phyloP scores from a whole-genome alignment of 2,329 filamentous ascomycete species.

The Colletotrichum gloeosporioides region DNA sequence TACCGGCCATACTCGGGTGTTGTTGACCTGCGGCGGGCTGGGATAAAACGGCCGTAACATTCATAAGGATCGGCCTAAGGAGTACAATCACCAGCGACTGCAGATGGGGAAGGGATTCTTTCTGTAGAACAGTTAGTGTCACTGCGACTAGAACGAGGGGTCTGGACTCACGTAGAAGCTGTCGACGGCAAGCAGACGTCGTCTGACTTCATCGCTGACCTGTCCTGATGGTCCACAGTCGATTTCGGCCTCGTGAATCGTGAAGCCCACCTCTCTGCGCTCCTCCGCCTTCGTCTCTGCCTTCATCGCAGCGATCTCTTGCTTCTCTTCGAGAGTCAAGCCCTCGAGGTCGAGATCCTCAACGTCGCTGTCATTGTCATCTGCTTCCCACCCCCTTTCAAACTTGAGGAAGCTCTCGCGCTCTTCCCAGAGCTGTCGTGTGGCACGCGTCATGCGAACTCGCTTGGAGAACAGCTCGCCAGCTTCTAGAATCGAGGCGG shows the following conservation, averaged over 20 bases:
- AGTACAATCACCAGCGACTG: slow-evolving; percentile 94
- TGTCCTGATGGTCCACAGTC: slow-evolving; percentile 57
- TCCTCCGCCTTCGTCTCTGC: slow-evolving; percentile 39
- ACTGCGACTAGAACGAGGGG: slow-evolving; percentile 21
- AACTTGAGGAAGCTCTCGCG: slow-evolving; percentile 90
- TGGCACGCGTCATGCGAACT: slow-evolving; percentile 89
- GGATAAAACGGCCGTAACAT: slow-evolving; percentile 83
- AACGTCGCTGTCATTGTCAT: slow-evolving; percentile 50
- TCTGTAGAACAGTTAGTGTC: slow-evolving; percentile 47
- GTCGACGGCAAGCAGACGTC: slow-evolving; percentile 77
- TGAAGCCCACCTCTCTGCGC: slow-evolving; percentile 26
- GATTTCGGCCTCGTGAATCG: slow-evolving; percentile 36
- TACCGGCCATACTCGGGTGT: slow-evolving; percentile 46
- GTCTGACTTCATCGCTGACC: slow-evolving; percentile 61
- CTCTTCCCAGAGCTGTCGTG: slow-evolving; percentile 94
- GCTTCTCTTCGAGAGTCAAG: slow-evolving; percentile 44
- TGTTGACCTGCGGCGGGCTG: slow-evolving; percentile 56
- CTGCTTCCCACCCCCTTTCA: slow-evolving; percentile 83
- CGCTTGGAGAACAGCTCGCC: slow-evolving; percentile 89
- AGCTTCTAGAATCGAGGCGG: slow-evolving; percentile 92
- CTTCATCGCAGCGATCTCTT: slow-evolving; percentile 47
- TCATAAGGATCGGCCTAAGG: slow-evolving; percentile 84
- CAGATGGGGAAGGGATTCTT: slow-evolving; percentile 78
- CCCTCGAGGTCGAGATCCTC: slow-evolving; percentile 53
- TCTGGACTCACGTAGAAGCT: slow-evolving; percentile 76